A percentile compares a stretch with the other conserved stretches of the same genome.
phyloP scores from a whole-genome alignment of 768 basidiomycete genomes.

The Boletus tylopilopsis region DNA sequence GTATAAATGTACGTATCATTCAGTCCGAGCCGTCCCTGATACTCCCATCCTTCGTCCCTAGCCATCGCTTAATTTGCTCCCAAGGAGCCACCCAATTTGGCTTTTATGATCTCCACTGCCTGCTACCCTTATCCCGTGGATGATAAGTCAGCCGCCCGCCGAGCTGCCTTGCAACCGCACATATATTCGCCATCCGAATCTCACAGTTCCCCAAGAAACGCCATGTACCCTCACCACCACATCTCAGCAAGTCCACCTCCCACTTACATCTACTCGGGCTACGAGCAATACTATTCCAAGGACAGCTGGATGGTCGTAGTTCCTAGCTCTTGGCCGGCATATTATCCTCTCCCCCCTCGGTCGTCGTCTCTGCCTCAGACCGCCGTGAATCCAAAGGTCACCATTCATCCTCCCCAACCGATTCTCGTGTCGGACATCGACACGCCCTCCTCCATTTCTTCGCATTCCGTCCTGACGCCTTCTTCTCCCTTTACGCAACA shows the following conservation, averaged over 20 bases:
- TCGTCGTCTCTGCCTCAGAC: conserved; percentile 15
- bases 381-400: conserved; percentile 28
- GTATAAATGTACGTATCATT: conserved; percentile 34
- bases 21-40: conserved; percentile 25
- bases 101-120: conserved; percentile 30
- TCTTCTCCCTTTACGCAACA: conserved; percentile 27
- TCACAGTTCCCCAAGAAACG: conserved; percentile 14
- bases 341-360: conserved; percentile 11
- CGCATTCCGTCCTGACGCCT: conserved; percentile 30
- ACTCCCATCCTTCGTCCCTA: conserved; percentile 18
- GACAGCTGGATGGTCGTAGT: conserved; percentile 9
- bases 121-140: conserved; percentile 26
- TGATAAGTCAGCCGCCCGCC: conserved; percentile 22
- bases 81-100: conserved; percentile 21
- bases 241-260: conserved; percentile 18
- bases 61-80: conserved; percentile 18
- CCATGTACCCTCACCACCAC: conserved; percentile 29
- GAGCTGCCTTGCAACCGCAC: conserved; percentile 23
- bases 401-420: conserved; percentile 23
- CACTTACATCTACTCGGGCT: conserved; percentile 19
- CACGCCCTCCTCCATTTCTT: conserved; percentile 31
- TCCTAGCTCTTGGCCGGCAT: conserved; percentile 21
- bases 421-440: conserved; percentile 24
- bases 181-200: conserved; percentile 31
- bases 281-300: conserved; percentile 25